phyloP scores from a whole-genome alignment of 148 eudicot genomes.

The Dianthus caryophyllus region DNA sequence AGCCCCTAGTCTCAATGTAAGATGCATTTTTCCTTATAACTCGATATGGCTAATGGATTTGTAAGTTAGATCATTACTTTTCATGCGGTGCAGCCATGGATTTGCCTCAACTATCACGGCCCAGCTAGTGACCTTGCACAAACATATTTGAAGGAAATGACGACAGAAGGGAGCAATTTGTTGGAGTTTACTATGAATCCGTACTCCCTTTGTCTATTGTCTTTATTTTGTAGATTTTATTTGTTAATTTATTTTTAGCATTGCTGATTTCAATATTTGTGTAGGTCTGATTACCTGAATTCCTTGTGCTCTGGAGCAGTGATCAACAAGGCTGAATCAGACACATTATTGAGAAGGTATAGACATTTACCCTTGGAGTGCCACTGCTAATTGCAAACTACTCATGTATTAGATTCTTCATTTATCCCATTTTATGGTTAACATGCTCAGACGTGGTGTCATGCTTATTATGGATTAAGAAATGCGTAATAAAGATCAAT shows the following conservation, averaged over 20 bases:
- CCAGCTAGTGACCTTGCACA: slow-evolving; percentile 42
- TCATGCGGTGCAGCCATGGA: slow-evolving; percentile 47
- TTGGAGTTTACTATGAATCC: slow-evolving; percentile 63
- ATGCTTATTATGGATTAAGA: neutral
- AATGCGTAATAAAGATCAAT: no score
- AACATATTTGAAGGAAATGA: slow-evolving; percentile 52
- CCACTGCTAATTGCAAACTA: no score
- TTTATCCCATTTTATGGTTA: neutral
- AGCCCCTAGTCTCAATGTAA: neutral
- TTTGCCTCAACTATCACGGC: slow-evolving; percentile 63
- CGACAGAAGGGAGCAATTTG: slow-evolving; percentile 37
- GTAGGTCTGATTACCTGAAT: slow-evolving; percentile 60
- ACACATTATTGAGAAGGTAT: slow-evolving; percentile 53
- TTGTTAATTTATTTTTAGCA: neutral
- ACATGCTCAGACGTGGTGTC: neutral
- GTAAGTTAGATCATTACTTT: neutral
- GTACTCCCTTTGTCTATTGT: slow-evolving; percentile 38
- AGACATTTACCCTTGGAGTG: neutral
- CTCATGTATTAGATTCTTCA: no score
- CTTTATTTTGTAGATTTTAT: neutral
- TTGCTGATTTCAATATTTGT: slow-evolving; percentile 6
- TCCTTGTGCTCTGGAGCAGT: slow-evolving; percentile 69
- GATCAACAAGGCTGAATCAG: slow-evolving; percentile 33
- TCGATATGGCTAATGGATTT: neutral
- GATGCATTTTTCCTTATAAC: neutral